Base-by-base conservation (phyloP, 2,329 filamentous ascomycete species). In the Aspergillus hortae region DNA sequence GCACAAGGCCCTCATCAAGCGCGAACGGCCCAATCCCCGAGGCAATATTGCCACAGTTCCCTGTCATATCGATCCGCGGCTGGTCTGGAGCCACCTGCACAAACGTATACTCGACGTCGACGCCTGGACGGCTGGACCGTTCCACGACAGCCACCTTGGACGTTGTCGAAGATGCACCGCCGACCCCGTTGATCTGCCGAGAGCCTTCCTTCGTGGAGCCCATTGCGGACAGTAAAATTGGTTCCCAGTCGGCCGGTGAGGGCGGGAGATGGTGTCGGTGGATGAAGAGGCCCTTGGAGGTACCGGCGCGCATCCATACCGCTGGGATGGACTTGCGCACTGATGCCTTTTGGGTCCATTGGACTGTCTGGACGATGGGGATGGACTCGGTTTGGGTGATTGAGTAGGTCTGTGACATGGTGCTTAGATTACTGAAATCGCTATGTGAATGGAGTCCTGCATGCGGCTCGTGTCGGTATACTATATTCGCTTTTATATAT, bases 1-100 rank as follows among this genome's bases (percentile, higher is more conserved):
- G 45, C 50, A 81, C 68, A 6, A 85, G 57, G 1, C 79, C 75
- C 46, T 77, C 69, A 69, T 88, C 68, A 65, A 82, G 70, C 3
- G 81, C 80, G 61, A 82, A 84, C 0, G 86, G 85, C 0, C 85
- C 87, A 35, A 89, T 77, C 0, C 81, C 78, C 25, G 80, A 75
- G 4, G 77, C 81, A 81, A 89, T 86, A 65, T 89, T 89, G 6
- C 86, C 86, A 63, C 86, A 89, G 58, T 88, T 89, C 15, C 85
- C 82, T 0, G 83, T 81, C 62, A 81, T 77, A 60, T 89, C 86
- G 1, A 89, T 73, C 27, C 71, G 70, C 4, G 75, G 72, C 56
- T 84, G 77, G 49, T 78, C 78, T 40, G 88, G 80, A 7, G 85
- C 84, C 4, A 89, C 74, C 46, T 85, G 82, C 2, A 85, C 80